phyloP scores from a whole-genome alignment of 768 basidiomycete genomes.

The Flagelloscypha sp. region DNA sequence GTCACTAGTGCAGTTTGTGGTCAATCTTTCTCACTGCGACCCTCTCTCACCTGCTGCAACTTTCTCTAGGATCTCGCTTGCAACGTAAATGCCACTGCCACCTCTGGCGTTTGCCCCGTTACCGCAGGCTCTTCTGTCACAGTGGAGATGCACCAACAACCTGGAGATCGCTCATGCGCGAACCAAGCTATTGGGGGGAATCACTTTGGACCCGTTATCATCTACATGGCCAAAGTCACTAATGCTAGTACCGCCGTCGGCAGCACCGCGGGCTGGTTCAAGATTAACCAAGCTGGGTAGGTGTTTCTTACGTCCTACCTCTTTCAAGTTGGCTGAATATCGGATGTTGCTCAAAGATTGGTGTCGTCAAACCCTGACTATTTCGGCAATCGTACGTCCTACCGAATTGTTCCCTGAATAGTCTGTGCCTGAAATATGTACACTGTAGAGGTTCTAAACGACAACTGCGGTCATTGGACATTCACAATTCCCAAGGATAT shows the following conservation, averaged over 20 bases:
- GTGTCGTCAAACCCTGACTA: conserved; percentile 40
- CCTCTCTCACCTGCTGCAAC: not conserved
- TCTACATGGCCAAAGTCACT: conserved; percentile 41
- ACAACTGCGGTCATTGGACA: conserved; percentile 47
- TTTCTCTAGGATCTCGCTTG: conserved; percentile 36
- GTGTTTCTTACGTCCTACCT: too few species aligned
- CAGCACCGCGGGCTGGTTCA: conserved; percentile 40
- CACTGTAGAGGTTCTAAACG: conserved; percentile 25
- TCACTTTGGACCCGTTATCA: conserved; percentile 41
- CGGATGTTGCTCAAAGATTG: too few species aligned
- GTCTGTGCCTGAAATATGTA: not conserved
- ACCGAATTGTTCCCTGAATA: not conserved
- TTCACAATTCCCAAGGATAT: conserved; percentile 37
- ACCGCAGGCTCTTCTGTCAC: conserved; percentile 38
- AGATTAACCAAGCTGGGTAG: conserved; percentile 40
- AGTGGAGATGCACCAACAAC: conserved; percentile 50
- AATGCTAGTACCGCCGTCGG: conserved; percentile 38
- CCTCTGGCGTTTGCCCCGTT: conserved; percentile 32
- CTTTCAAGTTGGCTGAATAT: too few species aligned
- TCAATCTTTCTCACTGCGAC: not conserved
- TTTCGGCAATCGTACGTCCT: conserved; percentile 29
- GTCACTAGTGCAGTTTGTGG: conserved; percentile 26
- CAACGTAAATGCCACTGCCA: conserved; percentile 29
- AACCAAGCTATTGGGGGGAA: conserved; percentile 43
- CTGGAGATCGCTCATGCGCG: conserved; percentile 34